Evolutionary conservation across 225 moss, liverwort and hornwort species (phyloP), one percentile per base, ranked within the genome.

Genomic region (Straminergon stramineum): DNA sequence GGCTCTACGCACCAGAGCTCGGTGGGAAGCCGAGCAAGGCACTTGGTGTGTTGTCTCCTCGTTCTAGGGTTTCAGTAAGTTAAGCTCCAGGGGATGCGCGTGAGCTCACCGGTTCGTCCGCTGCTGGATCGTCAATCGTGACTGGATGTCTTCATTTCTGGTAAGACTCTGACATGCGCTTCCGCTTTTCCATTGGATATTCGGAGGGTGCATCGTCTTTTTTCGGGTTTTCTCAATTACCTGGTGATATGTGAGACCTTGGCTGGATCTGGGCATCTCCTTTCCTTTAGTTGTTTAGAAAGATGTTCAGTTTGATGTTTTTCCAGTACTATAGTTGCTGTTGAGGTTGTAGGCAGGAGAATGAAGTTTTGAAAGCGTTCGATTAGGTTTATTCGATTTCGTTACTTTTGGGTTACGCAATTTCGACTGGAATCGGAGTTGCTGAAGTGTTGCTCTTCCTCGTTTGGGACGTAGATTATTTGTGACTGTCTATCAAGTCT

Each of bases 11-110:
- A 60, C 37, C 32, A 37, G 90, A n/a, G 61, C 67, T 52, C n/a
- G 85, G 69, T 71, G 57, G 39, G 75, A 75, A 41, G 80, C 80
- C 31, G 62, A 22, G 63, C 45, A 78, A 70, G 79, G 67, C 67
- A 35, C 61, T 79, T 30, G 64, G 75, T 51, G 30, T 51, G n/a
- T 85, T 31, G 67, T 27, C 64, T 66, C 70, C 85, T 55, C 15
- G 51, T 85, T 77, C 92, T 90, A 92, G 90, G 90, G 90, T 90
- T 90, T n/a, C 81, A 85, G 31, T 68, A 23, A 85, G 81, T 61
- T 68, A 23, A 85, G 81, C 68, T 82, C 41, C 52, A 79, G 32
- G 41, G 66, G 87, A 79, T 56, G 66, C 39, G 78, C 78, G 55
- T 22, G 66, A 87, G 66, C 66, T 55, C 55, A 55, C 13, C 41